These are phyloP conservation scores for Garcia nutans DNA, from an alignment of 345 rosid genomes.

Conservation along the genomic window DNA sequence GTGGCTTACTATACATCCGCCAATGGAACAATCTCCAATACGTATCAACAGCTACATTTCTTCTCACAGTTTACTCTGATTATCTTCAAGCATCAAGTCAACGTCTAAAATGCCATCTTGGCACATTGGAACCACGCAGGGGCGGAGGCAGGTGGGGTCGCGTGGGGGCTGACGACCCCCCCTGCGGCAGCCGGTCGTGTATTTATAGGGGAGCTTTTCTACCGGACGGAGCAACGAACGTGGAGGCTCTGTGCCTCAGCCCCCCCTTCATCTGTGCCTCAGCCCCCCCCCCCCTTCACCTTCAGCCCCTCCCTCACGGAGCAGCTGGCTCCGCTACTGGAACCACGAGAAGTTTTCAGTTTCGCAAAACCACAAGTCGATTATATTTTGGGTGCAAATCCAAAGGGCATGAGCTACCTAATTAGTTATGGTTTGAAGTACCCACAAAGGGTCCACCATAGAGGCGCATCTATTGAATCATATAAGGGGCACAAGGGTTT, in stretches of 20 bases:
- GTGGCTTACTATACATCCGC: constrained; percentile 70
- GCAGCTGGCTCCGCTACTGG: too few relatives aligned
- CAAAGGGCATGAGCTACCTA: constrained; percentile 77
- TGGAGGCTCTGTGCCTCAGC: too few relatives aligned
- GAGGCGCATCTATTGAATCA: constrained; percentile 84
- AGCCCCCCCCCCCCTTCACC: too few relatives aligned
- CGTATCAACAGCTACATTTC: constrained; percentile 75
- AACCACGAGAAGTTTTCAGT: constrained; percentile 43
- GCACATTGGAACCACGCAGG: constrained; percentile 36
- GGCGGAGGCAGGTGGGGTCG: too few relatives aligned
- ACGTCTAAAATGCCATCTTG: constrained; percentile 47
- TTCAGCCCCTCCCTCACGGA: too few relatives aligned
- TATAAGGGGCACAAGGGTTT: constrained; percentile 68
- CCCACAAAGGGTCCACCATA: constrained; percentile 80
- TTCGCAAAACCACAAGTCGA: constrained; percentile 80
- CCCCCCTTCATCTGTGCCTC: too few relatives aligned
- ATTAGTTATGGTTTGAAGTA: constrained; percentile 73
- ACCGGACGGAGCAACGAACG: too few relatives aligned
- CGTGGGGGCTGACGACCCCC: too few relatives aligned
- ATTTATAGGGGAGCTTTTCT: too few relatives aligned
- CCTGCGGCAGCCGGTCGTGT: too few relatives aligned
- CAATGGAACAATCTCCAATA: constrained; percentile 99
- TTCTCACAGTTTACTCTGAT: constrained; percentile 72
- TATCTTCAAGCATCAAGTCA: constrained; percentile 41
- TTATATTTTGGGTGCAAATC: constrained; percentile 81